Evolutionary conservation across 2,329 filamentous ascomycete species (phyloP), one percentile per base, ranked within the genome.

Genomic region (Pleurostoma richardsiae): DNA sequence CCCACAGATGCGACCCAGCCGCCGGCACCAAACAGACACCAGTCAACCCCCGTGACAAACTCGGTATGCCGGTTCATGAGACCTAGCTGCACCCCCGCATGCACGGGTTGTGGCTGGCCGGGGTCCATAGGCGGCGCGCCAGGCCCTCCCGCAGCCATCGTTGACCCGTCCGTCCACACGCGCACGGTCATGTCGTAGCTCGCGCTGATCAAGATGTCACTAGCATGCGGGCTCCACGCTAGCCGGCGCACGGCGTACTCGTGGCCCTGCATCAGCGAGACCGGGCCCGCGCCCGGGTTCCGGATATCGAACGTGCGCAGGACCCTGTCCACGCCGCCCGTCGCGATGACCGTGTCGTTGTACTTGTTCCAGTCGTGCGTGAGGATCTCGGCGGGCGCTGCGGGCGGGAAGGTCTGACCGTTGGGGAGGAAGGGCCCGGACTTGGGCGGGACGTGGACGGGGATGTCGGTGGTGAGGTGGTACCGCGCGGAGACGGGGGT

Each of bases 301-400:
- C 94, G 79, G 41, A 96, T 85, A 65, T 99, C 94, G 59, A 97
- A 97, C 0, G 88, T 94, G 42, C 94, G 83, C 50, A 99, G 85
- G 19, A 86, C 71, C 45, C 88, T 80, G 65, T 99, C 94, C 4
- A 97, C 94, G 46, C 94, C 92, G 1, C 83, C 94, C 0, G 90
- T 90, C 0, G 94, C 94, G 46, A 99, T 73, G 29, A 96, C 75
- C 0, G 83, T 86, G 54, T 90, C 83, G 38, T 87, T 81, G 69
- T 99, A 99, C 68, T 99, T 99, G 72, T 99, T 99, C 94, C 94
- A 99, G 67, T 99, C 94, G 68, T 97, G 94, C 0, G 91, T 96
- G 30, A 99, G 78, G 36, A 89, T 82, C 72, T 99, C 94, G 7
- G 82, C 77, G 0, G 90, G 90, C n/a, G 82, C 67, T 31, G 69